Percentiles rank a stretch among this genome's conserved stretches.
These are phyloP conservation scores for Penicillium pancosmium DNA, from an alignment of 495 filamentous ascomycete species.

Conservation along the genomic window DNA sequence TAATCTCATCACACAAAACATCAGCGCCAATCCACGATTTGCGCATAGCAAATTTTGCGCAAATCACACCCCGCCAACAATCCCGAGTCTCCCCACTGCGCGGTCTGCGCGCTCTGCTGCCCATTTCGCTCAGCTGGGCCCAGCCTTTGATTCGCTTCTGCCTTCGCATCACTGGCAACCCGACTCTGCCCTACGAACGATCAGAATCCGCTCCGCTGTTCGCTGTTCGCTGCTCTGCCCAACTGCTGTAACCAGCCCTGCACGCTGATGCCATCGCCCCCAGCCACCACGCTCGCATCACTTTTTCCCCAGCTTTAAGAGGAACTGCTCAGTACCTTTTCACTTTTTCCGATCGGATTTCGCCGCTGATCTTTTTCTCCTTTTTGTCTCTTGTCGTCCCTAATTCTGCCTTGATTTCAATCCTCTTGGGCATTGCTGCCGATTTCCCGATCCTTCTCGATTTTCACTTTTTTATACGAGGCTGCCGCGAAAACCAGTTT, in stretches of 20 bases:
- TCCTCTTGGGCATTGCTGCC: slow-evolving; percentile 16
- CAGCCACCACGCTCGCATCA: slow-evolving; percentile 22
- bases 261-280: slow-evolving; percentile 26
- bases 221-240: slow-evolving; percentile 34
- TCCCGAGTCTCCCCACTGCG: background rate
- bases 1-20: background rate
- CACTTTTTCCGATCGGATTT: slow-evolving; percentile 18
- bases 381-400: slow-evolving; percentile 4
- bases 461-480: background rate
- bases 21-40: background rate
- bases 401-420: slow-evolving; percentile 10
- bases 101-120: background rate
- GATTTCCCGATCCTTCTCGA: background rate
- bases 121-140: slow-evolving; percentile 4
- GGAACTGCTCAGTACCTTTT: background rate
- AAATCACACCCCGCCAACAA: slow-evolving; percentile 13
- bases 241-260: slow-evolving; percentile 19
- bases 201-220: slow-evolving; percentile 5
- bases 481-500: background rate
- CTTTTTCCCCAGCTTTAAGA: slow-evolving; percentile 11
- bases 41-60: slow-evolving; percentile 1
- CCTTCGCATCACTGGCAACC: slow-evolving; percentile 29
- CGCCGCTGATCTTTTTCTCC: slow-evolving; percentile 17
- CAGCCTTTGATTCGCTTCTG: slow-evolving; percentile 26
- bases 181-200: slow-evolving; percentile 29